A percentile compares a stretch with the other conserved stretches of the same genome.
Conservation (phyloP, 768 basidiomycete genomes). For the Ramaria rubella region DNA sequence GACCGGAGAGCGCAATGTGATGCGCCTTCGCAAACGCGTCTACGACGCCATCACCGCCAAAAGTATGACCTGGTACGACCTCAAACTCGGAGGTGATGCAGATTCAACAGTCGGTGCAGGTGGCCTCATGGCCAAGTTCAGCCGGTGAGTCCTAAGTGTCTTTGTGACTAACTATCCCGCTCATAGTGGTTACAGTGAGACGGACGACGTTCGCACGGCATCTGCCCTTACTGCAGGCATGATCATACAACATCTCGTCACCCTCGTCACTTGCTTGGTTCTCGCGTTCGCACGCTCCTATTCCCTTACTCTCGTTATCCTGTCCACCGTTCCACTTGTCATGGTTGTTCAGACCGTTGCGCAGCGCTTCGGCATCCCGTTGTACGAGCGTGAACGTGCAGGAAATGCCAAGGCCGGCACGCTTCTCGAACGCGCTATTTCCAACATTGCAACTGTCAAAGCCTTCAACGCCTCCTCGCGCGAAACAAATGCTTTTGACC, state of each 20-base stretch:
- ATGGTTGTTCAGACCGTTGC: slow-evolving; percentile 70
- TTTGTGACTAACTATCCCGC: background rate
- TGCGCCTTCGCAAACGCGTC: slow-evolving; percentile 58
- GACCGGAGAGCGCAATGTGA: slow-evolving; percentile 74
- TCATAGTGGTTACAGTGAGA: slow-evolving; percentile 55
- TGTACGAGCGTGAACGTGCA: slow-evolving; percentile 58
- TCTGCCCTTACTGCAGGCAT: slow-evolving; percentile 74
- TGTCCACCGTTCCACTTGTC: slow-evolving; percentile 81
- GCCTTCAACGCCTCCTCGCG: slow-evolving; percentile 33
- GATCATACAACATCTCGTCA: slow-evolving; percentile 74
- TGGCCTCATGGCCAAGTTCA: slow-evolving; percentile 90
- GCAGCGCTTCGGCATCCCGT: slow-evolving; percentile 60
- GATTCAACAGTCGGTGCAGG: slow-evolving; percentile 64
- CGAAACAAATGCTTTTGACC: slow-evolving; percentile 19
- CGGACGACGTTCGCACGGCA: slow-evolving; percentile 86
- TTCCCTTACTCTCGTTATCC: slow-evolving; percentile 84
- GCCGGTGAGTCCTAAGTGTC: slow-evolving; percentile 43
- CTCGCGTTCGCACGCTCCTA: slow-evolving; percentile 80
- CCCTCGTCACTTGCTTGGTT: slow-evolving; percentile 68
- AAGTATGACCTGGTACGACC: slow-evolving; percentile 89
- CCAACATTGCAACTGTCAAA: slow-evolving; percentile 76
- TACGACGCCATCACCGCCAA: slow-evolving; percentile 61
- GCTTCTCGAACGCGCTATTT: slow-evolving; percentile 67
- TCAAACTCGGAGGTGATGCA: slow-evolving; percentile 55
- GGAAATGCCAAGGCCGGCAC: slow-evolving; percentile 69